Conservation (phyloP, 768 basidiomycete species). For the Mycena pura region DNA sequence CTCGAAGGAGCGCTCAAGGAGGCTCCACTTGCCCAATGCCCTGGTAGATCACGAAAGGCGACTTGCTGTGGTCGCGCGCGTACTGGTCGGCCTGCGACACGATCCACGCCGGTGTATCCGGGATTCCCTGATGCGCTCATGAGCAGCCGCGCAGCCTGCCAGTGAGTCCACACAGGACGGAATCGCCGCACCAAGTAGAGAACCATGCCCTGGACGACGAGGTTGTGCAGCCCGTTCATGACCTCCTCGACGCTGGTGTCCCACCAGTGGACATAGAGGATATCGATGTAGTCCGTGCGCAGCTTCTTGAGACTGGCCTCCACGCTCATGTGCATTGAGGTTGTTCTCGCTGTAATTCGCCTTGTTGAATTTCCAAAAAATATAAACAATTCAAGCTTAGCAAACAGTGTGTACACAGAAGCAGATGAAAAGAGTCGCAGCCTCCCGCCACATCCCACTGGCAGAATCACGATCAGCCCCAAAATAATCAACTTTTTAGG, state of each 20-base stretch:
- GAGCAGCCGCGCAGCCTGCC: too few relatives aligned
- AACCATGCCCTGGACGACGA: conserved; percentile 50
- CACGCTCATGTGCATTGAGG: too few relatives aligned
- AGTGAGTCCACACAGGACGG: background rate
- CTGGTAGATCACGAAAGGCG: conserved; percentile 55
- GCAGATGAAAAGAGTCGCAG: too few relatives aligned
- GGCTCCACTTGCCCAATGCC: too few relatives aligned
- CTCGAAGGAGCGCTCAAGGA: conserved; percentile 47
- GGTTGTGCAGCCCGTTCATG: conserved; percentile 50
- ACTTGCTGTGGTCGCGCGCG: conserved; percentile 46
- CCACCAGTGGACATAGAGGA: conserved; percentile 62
- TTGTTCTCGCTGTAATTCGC: too few relatives aligned
- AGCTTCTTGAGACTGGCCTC: conserved; percentile 43
- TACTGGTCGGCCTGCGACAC: conserved; percentile 49
- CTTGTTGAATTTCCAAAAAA: too few relatives aligned
- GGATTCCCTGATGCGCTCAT: conserved; percentile 39
- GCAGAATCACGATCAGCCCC: too few relatives aligned
- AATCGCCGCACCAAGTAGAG: conserved; percentile 41
- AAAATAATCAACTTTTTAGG: too few relatives aligned
- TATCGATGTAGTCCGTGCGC: conserved; percentile 61
- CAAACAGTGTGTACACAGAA: too few relatives aligned
- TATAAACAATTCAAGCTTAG: too few relatives aligned
- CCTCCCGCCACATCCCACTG: too few relatives aligned
- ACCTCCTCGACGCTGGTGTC: conserved; percentile 54
- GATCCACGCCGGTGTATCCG: conserved; percentile 46